phyloP scores from a whole-genome alignment of 495 filamentous ascomycete genomes.

The Sporormia fimetaria region DNA sequence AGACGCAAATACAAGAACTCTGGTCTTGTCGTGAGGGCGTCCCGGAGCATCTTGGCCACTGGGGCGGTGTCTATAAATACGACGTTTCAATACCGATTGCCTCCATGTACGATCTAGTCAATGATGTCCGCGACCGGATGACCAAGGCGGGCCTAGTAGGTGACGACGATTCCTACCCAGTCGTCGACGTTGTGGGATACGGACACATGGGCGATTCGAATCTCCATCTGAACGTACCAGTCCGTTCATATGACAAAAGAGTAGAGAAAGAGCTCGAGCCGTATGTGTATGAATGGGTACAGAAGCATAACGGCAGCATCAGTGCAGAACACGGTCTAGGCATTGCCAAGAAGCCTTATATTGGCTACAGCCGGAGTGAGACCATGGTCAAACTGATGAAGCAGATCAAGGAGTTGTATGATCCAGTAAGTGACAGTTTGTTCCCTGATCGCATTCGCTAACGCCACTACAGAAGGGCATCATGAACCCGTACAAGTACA shows the following conservation, averaged over 20 bases:
- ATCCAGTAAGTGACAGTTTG: slow-evolving; percentile 56
- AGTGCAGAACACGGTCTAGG: slow-evolving; percentile 94
- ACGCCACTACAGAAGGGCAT: slow-evolving; percentile 53
- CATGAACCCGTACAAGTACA: slow-evolving; percentile 79
- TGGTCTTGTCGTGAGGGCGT: slow-evolving; percentile 95
- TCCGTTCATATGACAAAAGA: slow-evolving; percentile 68
- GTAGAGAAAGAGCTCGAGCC: slow-evolving; percentile 88
- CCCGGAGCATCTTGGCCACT: slow-evolving; percentile 75
- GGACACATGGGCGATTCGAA: slow-evolving; percentile 98
- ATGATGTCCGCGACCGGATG: slow-evolving; percentile 63
- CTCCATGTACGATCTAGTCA: slow-evolving; percentile 81
- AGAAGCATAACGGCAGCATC: slow-evolving; percentile 74
- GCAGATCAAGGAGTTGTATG: slow-evolving; percentile 80
- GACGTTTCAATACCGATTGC: slow-evolving; percentile 85
- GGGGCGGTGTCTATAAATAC: slow-evolving; percentile 96
- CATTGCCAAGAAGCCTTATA: slow-evolving; percentile 85
- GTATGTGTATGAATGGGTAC: slow-evolving; percentile 95
- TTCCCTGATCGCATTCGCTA: slow-evolving; percentile 3
- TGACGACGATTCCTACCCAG: slow-evolving; percentile 62
- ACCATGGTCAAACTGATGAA: slow-evolving; percentile 86
- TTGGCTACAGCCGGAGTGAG: slow-evolving; percentile 80
- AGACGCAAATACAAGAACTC: slow-evolving; percentile 72
- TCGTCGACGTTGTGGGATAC: slow-evolving; percentile 84
- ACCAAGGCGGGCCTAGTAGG: slow-evolving; percentile 63
- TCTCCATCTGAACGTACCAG: slow-evolving; percentile 80